Percentiles rank a stretch among this genome's conserved stretches.
Evolutionary conservation across 371 early-diverging fungal genomes (phyloP).

Genomic region (Massospora cicadina): DNA sequence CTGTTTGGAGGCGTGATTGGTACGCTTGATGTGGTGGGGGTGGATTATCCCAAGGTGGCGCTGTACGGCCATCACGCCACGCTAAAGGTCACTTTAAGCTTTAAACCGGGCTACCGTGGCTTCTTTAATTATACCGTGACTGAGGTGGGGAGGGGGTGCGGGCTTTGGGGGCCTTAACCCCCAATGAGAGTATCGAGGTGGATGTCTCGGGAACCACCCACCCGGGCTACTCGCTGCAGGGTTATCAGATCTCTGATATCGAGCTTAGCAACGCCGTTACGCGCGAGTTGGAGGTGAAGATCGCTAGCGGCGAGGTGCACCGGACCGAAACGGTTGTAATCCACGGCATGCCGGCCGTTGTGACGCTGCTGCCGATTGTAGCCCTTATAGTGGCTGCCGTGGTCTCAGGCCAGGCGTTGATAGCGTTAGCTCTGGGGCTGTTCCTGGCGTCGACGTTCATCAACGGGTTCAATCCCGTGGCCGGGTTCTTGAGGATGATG

Average conservation of each 20-base stretch:
- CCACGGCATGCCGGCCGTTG: conserved; percentile 9
- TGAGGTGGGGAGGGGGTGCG: neutral
- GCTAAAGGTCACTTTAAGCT: neutral
- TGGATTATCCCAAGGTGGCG: neutral
- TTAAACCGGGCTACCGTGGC: neutral
- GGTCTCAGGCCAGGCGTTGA: conserved; percentile 4
- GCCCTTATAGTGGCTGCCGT: conserved; percentile 2
- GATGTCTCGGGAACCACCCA: neutral
- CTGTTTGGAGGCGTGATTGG: neutral
- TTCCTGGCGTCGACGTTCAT: conserved; percentile 12
- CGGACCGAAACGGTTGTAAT: neutral
- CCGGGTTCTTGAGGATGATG: conserved; percentile 9
- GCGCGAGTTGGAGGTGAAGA: neutral
- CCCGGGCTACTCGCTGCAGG: neutral
- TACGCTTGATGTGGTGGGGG: neutral
- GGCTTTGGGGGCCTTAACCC: neutral
- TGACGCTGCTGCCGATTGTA: conserved; percentile 9
- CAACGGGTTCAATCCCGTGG: conserved; percentile 10
- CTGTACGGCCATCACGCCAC: neutral
- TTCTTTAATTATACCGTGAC: neutral
- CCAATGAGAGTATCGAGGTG: neutral
- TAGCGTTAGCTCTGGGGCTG: conserved; percentile 8
- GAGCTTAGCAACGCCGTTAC: neutral
- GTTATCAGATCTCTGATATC: neutral
- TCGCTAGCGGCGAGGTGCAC: neutral